Conservation (phyloP, 2,329 filamentous ascomycete genomes). For the Colletotrichum cordylinicola region DNA sequence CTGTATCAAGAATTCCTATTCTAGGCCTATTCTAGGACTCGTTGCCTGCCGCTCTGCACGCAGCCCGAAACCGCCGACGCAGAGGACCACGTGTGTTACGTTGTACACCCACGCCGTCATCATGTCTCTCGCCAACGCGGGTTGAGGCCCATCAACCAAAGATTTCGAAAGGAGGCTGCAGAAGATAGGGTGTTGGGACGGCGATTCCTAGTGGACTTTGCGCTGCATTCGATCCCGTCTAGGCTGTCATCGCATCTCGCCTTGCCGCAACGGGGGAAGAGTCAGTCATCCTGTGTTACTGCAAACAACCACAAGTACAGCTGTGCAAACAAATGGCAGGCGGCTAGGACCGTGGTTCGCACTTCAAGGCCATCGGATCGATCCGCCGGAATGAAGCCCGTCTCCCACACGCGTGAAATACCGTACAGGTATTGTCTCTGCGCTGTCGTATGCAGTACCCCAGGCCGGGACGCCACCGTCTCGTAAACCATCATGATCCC, state of each 20-base stretch:
- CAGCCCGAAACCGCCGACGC: background rate
- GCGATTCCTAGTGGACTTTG: slow-evolving; percentile 10
- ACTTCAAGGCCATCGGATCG: background rate
- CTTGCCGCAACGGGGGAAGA: background rate
- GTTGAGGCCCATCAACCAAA: background rate
- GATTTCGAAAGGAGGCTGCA: background rate
- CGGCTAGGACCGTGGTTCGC: background rate
- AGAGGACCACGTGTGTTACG: background rate
- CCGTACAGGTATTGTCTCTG: background rate
- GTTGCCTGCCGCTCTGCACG: background rate
- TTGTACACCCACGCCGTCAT: background rate
- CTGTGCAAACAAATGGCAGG: background rate
- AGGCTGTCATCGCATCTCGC: background rate
- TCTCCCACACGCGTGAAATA: background rate
- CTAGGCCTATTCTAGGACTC: background rate
- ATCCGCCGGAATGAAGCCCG: slow-evolving; percentile 16
- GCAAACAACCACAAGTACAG: background rate
- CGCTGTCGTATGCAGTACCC: background rate
- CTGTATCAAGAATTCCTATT: slow-evolving; percentile 2
- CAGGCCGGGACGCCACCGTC: background rate
- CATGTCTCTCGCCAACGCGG: background rate
- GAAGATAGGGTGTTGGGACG: slow-evolving; percentile 6
- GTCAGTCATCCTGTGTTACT: background rate
- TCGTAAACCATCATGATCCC: slow-evolving; percentile 8
- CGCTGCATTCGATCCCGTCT: background rate